Evolutionary conservation across 345 rosid species (phyloP), one percentile per base, ranked within the genome.

Genomic region (Ceriops decandra): DNA sequence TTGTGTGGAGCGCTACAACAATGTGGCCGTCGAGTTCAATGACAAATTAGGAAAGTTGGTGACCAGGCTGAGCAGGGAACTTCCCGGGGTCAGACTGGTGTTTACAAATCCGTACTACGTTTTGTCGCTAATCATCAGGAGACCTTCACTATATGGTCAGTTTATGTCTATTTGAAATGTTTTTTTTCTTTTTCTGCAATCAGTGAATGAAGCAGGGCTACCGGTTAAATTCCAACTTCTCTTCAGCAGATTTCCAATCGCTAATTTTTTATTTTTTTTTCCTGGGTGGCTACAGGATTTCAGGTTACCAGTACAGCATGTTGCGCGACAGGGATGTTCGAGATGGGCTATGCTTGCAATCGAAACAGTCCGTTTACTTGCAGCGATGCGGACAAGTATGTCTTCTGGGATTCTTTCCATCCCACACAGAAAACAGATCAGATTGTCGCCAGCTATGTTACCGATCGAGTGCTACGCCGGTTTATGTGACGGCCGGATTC

Each of bases 371-470:
- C 76, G 0, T 85, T 85, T 52, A 80, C 93, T 46, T 90, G 96
- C 80, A 26, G 72, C 0, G 64, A 87, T 16, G 89, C 96, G 1
- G 78, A 80, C 68, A 83, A 81, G 66, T 90, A 76, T 65, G 92
- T 87, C 49, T 89, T 89, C 72, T 89, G 96, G 96, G 92, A 89
- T 68, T 77, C 92, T 28, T 89, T 89, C 76, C 96, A 89, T 58
- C 90, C 96, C 1, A 85, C 90, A 0, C 75, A 89, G 79, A 87
- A 85, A 77, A 84, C 96, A 8, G 74, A 82, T 67, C 76, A 62
- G 1, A 83, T 89, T 32, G 52, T 87, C 56, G 88, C 92, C 16
- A 63, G 76, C 64, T 65, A 84, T 54, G 59, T 84, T 17, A 76
- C 85, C 24, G 81, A 76, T 33, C 71, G 5, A 6, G 73, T 71